Base-by-base conservation (phyloP, 306 rosid genomes). In the Quercus glauca region DNA sequence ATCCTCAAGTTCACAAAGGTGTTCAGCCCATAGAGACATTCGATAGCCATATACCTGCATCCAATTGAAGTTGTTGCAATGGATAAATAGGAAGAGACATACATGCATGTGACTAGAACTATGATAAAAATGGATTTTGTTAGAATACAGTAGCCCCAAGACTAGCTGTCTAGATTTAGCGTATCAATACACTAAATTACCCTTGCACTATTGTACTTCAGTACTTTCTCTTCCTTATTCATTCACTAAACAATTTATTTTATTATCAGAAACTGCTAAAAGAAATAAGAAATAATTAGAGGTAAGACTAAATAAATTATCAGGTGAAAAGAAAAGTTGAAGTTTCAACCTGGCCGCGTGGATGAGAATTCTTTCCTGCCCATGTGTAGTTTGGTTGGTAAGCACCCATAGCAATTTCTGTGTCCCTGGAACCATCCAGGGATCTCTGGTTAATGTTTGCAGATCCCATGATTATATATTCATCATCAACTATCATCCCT, bases 381-480 rank as follows among this genome's bases (percentile, higher is more conserved):
- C 89, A 86, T 17, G 93, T 86, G n/a, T 86, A 74, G 35, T 86
- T 83, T 80, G 93, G 93, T 79, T 91, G 96, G 83, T 85, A 91
- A 68, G 96, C 90, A n/a, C 92, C 96, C 88, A 89, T 89, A 3
- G 90, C 93, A 73, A 91, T 91, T 88, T 91, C 92, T 25, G 93
- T 91, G 82, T 91, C 96, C 56, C 96, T 88, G 63, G 93, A 91
- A 69, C 96, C 96, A 77, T 91, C 96, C 84, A 91, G 49, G 73
- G 96, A 91, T 83, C 96, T 88, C 72, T 91, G 96, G 73, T 91
- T 91, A 61, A 91, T 91, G 73, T 89, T 91, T 81, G 96, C 93
- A 65, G 96, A 91, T 78, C 96, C 93, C 87, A 89, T 76, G 26
- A 91, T 83, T 19, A 91, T 88, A 35, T 77, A 91, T 60, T 86